phyloP scores from a whole-genome alignment of 345 rosid genomes.

The Eucalyptus marginata region DNA sequence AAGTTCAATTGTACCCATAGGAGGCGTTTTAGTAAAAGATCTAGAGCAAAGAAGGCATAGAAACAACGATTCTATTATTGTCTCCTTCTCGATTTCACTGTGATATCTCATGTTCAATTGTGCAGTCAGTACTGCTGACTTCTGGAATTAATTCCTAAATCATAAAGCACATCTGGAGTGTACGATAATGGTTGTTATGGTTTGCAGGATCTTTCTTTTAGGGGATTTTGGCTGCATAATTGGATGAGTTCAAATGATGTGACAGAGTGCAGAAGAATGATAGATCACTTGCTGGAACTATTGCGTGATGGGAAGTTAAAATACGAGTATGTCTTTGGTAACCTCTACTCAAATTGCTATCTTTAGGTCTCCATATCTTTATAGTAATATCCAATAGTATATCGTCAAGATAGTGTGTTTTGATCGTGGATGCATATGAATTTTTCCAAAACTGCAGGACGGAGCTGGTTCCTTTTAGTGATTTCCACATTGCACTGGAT shows the following conservation, averaged over 20 bases:
- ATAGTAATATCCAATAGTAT: neutral
- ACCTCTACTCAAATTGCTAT: neutral
- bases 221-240: neutral
- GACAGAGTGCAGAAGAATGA: neutral
- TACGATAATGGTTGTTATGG: neutral
- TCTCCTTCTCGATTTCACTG: neutral
- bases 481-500: slow-evolving; percentile 48
- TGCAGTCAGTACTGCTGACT: neutral
- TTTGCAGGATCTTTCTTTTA: slow-evolving; percentile 8
- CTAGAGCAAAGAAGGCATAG: neutral
- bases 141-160: neutral
- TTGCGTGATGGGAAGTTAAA: neutral
- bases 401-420: neutral
- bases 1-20: slow-evolving; percentile 15
- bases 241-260: neutral
- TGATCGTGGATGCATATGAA: neutral
- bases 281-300: neutral
- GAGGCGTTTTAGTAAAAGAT: neutral
- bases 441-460: slow-evolving; percentile 19
- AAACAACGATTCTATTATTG: neutral
- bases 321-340: slow-evolving; percentile 58
- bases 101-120: neutral
- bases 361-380: neutral
- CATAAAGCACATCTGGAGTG: neutral
- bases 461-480: slow-evolving; percentile 55